These are phyloP conservation scores for Fusarium floridanum DNA, from an alignment of 2,329 filamentous ascomycete genomes.

Conservation along the genomic window DNA sequence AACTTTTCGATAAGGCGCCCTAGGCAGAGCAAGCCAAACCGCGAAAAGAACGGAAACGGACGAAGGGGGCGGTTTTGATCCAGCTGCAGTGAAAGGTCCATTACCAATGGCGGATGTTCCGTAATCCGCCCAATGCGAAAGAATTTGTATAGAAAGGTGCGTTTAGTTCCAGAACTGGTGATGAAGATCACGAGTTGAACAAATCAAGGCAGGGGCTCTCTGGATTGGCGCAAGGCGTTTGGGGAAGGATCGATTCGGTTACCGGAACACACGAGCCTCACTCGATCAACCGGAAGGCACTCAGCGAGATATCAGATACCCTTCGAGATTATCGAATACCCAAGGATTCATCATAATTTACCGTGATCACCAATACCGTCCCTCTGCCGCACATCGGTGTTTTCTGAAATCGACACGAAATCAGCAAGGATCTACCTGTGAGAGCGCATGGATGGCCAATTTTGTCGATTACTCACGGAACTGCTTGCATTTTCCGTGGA, in stretches of 20 bases:
- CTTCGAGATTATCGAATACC: constrained; percentile 4
- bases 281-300: not conserved
- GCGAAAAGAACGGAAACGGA: not conserved
- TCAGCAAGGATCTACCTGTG: not conserved
- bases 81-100: not conserved
- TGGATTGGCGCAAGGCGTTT: not conserved
- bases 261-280: not conserved
- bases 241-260: not conserved
- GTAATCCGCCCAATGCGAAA: not conserved
- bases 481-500: not conserved
- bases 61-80: not conserved
- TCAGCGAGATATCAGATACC: constrained; percentile 5
- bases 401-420: not conserved
- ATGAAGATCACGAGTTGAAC: not conserved
- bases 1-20: constrained; percentile 77
- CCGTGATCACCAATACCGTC: not conserved
- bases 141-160: not conserved
- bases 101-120: not conserved
- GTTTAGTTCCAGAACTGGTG: not conserved
- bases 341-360: not conserved
- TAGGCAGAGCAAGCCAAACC: constrained; percentile 40
- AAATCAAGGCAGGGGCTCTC: not conserved
- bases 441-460: not conserved
- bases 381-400: not conserved
- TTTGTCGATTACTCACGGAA: not conserved